These are phyloP conservation scores for Pythium coloratum DNA, from an alignment of 352 stramenopile species.

Conservation along the genomic window DNA sequence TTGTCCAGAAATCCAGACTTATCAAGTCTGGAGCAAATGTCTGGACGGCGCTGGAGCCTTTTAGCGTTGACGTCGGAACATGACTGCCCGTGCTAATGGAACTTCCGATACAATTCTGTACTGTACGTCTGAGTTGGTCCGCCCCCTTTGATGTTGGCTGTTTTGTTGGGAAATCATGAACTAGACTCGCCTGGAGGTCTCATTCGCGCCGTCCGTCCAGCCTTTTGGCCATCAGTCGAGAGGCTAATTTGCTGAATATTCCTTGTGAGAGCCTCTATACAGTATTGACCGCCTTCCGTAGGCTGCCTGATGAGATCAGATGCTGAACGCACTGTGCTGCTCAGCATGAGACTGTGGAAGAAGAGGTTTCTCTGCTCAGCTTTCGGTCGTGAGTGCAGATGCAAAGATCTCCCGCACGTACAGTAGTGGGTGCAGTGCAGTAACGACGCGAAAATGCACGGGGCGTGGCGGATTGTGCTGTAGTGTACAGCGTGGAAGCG, in stretches of 20 bases:
- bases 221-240: background rate
- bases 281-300: background rate
- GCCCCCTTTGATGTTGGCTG: background rate
- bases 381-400: too few species aligned
- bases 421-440: too few species aligned
- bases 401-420: too few species aligned
- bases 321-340: too few species aligned
- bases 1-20: background rate
- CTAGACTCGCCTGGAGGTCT: background rate
- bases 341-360: too few species aligned
- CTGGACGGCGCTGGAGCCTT: background rate
- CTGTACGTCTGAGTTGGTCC: background rate
- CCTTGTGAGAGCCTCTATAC: background rate
- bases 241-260: background rate
- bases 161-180: background rate
- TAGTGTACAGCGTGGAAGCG: too few species aligned
- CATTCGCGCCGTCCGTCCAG: background rate
- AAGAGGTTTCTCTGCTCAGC: too few species aligned
- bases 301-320: too few species aligned
- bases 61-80: background rate
- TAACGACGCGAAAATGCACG: too few species aligned
- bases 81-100: too few species aligned
- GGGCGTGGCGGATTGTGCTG: too few species aligned
- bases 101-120: background rate
- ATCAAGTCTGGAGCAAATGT: background rate